Evolutionary conservation across 2,329 filamentous ascomycete species (phyloP), one percentile per base, ranked within the genome.

Genomic region (Ophiostoma tasmaniense): DNA sequence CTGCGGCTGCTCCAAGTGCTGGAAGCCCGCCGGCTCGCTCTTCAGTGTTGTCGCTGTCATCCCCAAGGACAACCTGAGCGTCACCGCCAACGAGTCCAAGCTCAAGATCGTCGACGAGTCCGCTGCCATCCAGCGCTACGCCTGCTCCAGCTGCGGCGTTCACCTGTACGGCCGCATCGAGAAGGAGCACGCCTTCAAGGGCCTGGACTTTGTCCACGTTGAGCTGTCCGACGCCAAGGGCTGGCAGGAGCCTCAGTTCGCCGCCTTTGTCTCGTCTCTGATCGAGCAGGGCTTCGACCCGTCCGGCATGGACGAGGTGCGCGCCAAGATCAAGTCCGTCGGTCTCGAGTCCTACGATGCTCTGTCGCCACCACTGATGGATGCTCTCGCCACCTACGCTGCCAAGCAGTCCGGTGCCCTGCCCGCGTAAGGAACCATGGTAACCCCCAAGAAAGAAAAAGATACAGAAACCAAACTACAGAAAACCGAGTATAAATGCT

Each of bases 231-330:
- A 28, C 7, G 77, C 82, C 70, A 81, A 84, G 75, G 87, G 87
- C n/a, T 90, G 88, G 87, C 87, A 90, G 78, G 88, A 89, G 78
- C 87, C 87, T 7, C 87, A 90, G 74, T 90, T 90, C 73, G 88
- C 88, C 1, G 88, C 83, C 0, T 90, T 90, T 71, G 87, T 90
- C 52, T 86, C 84, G 45, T 87, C 84, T 69, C 85, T 90, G 70
- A 89, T 90, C 70, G 88, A 90, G 82, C 87, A 89, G 75, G 88
- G 88, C 1, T 88, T 85, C 73, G 77, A 83, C 64, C 84, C 87
- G 0, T 75, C 78, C 20, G 79, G 80, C 45, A 88, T 88, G 73
- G 82, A 81, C 66, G 82, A 80, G 22, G 83, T 90, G 3, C 80
- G 88, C 59, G 72, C 70, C 2, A 83, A 81, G 76, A 81, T 90